phyloP scores from a whole-genome alignment of 2,329 filamentous ascomycete genomes.

The Lecanicillium sp. region DNA sequence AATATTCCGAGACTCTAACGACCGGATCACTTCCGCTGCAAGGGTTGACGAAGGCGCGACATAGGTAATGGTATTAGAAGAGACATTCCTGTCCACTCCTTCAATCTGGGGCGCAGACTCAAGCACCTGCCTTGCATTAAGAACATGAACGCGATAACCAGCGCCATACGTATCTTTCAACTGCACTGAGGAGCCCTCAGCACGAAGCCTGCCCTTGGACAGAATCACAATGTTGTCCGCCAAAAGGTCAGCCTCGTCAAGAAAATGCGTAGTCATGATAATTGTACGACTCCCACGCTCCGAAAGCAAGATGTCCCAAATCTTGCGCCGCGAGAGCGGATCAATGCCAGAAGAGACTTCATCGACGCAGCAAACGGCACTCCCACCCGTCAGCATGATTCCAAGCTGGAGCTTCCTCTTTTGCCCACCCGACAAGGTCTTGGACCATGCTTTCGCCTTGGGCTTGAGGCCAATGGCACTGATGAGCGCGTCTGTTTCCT shows the following conservation, averaged over 20 bases:
- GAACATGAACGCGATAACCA: constrained; percentile 20
- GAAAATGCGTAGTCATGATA: constrained; percentile 65
- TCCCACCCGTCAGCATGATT: constrained; percentile 72
- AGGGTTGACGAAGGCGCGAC: constrained; percentile 56
- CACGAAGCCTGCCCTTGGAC: constrained; percentile 57
- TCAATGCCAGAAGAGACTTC: constrained; percentile 69
- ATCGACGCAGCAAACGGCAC: constrained; percentile 63
- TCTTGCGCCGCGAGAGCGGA: constrained; percentile 49
- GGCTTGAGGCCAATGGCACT: constrained; percentile 54
- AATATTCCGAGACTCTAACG: constrained; percentile 56
- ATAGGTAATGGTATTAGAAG: constrained; percentile 63
- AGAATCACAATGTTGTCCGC: constrained; percentile 65
- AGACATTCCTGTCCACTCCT: constrained; percentile 42
- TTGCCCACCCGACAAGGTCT: constrained; percentile 65
- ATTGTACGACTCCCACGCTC: constrained; percentile 60
- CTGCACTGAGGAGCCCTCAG: constrained; percentile 59
- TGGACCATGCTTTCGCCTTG: constrained; percentile 52
- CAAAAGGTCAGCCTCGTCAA: constrained; percentile 67
- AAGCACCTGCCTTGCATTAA: constrained; percentile 13
- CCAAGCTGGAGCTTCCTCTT: constrained; percentile 70
- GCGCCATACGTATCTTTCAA: constrained; percentile 57
- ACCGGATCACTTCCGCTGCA: constrained; percentile 59
- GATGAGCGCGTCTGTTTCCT: constrained; percentile 38
- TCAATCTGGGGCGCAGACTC: constrained; percentile 42
- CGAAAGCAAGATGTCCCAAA: constrained; percentile 53